Percentiles rank a stretch among this genome's conserved stretches.
Evolutionary conservation across 345 rosid species (phyloP).

Genomic region (Melaleuca alternifolia): DNA sequence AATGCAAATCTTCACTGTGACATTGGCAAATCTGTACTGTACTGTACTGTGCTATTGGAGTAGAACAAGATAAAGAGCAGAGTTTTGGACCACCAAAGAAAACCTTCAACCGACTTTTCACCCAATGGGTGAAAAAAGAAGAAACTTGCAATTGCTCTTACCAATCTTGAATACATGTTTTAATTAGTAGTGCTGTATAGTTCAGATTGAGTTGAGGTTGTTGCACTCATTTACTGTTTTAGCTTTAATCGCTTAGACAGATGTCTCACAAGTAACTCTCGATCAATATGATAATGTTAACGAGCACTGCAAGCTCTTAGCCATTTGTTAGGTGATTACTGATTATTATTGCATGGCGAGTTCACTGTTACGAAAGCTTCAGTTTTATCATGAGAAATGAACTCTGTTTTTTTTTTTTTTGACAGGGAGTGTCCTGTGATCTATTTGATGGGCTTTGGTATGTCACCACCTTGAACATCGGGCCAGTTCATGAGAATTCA

Average conservation of each 20-base stretch:
- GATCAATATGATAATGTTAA: background rate
- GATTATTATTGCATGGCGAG: background rate
- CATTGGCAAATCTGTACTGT: background rate
- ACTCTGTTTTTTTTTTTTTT: background rate
- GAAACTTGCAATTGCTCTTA: background rate
- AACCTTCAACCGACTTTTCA: background rate
- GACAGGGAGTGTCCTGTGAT: slow-evolving; percentile 91
- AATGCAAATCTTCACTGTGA: background rate
- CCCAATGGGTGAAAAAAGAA: background rate
- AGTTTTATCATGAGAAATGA: background rate
- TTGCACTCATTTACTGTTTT: background rate
- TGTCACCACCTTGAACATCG: slow-evolving; percentile 67
- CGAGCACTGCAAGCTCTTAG: background rate
- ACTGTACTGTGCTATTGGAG: background rate
- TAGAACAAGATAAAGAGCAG: background rate
- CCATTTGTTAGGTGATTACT: background rate
- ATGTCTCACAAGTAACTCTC: background rate
- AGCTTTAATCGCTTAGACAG: background rate
- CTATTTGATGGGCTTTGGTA: slow-evolving; percentile 66
- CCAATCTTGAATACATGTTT: background rate
- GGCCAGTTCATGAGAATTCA: slow-evolving; percentile 62
- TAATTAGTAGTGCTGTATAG: background rate
- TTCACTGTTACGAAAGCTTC: background rate
- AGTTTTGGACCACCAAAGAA: background rate
- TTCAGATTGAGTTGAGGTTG: background rate